phyloP scores from a whole-genome alignment of 2,329 filamentous ascomycete genomes.

The Magnaporthiopsis rhizophila region DNA sequence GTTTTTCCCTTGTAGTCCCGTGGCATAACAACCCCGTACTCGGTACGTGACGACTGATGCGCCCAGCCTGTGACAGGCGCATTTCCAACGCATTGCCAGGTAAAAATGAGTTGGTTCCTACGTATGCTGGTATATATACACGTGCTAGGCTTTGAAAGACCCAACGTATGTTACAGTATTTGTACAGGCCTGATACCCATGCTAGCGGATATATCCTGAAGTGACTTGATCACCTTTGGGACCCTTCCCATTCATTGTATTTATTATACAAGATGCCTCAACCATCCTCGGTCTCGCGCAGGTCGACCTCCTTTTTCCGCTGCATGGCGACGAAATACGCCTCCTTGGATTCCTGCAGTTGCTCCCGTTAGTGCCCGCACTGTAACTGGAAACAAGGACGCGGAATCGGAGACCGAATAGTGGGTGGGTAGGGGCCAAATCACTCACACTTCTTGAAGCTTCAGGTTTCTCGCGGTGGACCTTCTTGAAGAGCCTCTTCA shows the following conservation, averaged over 20 bases:
- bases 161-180: not conserved
- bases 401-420: not conserved
- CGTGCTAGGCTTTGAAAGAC: not conserved
- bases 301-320: conserved; percentile 44
- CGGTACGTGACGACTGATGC: not conserved
- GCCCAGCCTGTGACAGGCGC: not conserved
- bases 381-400: too few relatives aligned
- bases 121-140: too few relatives aligned
- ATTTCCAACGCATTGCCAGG: not conserved
- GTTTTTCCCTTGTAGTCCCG: not conserved
- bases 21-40: not conserved
- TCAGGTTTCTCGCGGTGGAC: conserved; percentile 88
- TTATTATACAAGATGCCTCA: not conserved
- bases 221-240: not conserved
- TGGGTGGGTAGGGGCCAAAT: too few relatives aligned
- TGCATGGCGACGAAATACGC: conserved; percentile 75
- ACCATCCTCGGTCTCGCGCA: conserved; percentile 14
- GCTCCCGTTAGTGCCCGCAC: not conserved
- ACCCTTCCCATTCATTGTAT: too few relatives aligned
- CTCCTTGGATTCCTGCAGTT: conserved; percentile 67
- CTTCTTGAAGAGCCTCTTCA: conserved; percentile 69
- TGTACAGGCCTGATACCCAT: not conserved
- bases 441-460: conserved; percentile 68
- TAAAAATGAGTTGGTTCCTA: not conserved
- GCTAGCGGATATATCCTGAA: too few relatives aligned